Conservation (phyloP, 1,139 yeast species). For the Geotrichum cucujoidarum region DNA sequence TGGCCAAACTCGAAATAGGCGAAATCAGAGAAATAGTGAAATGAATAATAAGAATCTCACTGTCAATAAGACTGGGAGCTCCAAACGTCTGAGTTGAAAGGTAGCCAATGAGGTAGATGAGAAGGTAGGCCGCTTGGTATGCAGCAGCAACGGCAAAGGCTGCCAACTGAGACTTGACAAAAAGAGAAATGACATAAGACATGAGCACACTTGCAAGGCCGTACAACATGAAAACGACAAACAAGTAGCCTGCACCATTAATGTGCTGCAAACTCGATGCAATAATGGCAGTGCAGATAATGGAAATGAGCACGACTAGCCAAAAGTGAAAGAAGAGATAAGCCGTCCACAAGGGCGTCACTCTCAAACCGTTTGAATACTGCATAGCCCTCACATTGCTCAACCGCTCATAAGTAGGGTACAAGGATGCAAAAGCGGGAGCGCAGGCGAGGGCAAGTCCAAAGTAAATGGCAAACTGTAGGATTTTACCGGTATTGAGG, state of each 20-base stretch:
- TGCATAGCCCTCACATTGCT: slow-evolving; percentile 38
- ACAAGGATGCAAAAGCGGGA: slow-evolving; percentile 36
- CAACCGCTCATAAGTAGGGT: slow-evolving; percentile 38
- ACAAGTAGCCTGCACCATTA: slow-evolving; percentile 35
- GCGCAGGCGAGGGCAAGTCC: slow-evolving; percentile 37
- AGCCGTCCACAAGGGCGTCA: slow-evolving; percentile 37
- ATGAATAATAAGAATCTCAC: slow-evolving; percentile 27
- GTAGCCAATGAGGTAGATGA: slow-evolving; percentile 36
- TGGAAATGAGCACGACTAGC: slow-evolving; percentile 28
- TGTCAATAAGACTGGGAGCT: slow-evolving; percentile 28
- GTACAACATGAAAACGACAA: slow-evolving; percentile 33
- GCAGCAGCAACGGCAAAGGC: slow-evolving; percentile 39
- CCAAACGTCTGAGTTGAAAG: slow-evolving; percentile 34
- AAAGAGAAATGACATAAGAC: slow-evolving; percentile 34
- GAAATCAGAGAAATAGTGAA: slow-evolving; percentile 32
- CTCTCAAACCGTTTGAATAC: slow-evolving; percentile 38
- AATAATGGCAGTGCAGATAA: slow-evolving; percentile 30
- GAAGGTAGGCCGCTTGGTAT: slow-evolving; percentile 33
- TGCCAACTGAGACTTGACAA: slow-evolving; percentile 36
- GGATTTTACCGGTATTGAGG: slow-evolving; percentile 32
- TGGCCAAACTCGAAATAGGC: slow-evolving; percentile 32
- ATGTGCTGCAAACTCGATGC: slow-evolving; percentile 26
- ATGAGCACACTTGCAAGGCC: slow-evolving; percentile 33
- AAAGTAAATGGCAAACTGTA: slow-evolving; percentile 36
- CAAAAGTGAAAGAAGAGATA: slow-evolving; percentile 32